Evolutionary conservation across 768 basidiomycete genomes (phyloP).

Genomic region (Saitozyma sp.): DNA sequence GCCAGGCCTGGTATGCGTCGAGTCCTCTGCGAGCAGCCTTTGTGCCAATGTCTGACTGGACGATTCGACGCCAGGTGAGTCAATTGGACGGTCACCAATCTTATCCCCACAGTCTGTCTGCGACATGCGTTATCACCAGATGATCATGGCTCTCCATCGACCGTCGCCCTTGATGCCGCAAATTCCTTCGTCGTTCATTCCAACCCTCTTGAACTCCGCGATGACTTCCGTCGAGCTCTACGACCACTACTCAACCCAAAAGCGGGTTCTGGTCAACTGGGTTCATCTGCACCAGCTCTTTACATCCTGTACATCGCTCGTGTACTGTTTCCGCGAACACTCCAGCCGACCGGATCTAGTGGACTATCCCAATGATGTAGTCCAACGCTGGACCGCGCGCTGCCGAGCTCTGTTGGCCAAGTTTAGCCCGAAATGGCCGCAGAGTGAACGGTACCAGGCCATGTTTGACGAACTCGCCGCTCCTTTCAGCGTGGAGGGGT

Average conservation of each 20-base stretch:
- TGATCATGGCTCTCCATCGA: conserved; percentile 17
- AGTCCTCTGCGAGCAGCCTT: conserved; percentile 13
- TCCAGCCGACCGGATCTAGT: conserved; percentile 6
- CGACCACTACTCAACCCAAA: conserved; percentile 7
- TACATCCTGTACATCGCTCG: conserved; percentile 10
- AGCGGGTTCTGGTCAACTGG: conserved; percentile 15
- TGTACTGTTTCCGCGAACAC: conserved; percentile 12
- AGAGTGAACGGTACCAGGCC: conserved; percentile 8
- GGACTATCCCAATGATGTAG: conserved; percentile 5
- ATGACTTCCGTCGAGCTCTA: conserved; percentile 16
- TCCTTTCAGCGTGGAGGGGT: too few species aligned
- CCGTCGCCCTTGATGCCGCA: conserved; percentile 17
- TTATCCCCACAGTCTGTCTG: neutral
- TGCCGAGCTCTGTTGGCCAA: conserved; percentile 2
- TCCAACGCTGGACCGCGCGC: conserved; percentile 1
- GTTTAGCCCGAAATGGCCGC: conserved; percentile 10
- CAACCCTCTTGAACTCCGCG: conserved; percentile 2
- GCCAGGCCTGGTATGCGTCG: conserved; percentile 12
- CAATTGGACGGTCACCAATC: neutral
- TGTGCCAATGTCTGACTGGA: conserved; percentile 15
- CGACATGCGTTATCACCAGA: conserved; percentile 20
- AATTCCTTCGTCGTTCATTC: conserved; percentile 12
- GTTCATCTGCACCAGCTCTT: conserved; percentile 16
- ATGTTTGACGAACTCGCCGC: conserved; percentile 8
- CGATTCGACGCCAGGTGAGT: conserved; percentile 17